phyloP scores from a whole-genome alignment of 768 basidiomycete species.

The Suillus decipiens region DNA sequence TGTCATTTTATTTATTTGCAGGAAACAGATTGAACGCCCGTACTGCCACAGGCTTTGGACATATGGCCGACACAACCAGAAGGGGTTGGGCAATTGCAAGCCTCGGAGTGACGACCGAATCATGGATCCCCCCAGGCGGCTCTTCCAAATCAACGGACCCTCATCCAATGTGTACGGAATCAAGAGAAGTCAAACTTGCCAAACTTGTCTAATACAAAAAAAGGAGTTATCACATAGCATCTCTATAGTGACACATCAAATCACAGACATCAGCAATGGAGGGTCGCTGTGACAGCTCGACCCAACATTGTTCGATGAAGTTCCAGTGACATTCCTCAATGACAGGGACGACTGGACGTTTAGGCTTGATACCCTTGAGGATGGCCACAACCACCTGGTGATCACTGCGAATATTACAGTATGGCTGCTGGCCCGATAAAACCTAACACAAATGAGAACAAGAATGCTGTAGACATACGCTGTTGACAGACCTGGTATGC shows the following conservation, averaged over 20 bases:
- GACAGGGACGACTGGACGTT: constrained; percentile 34
- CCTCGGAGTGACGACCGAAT: not conserved
- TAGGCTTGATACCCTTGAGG: constrained; percentile 2
- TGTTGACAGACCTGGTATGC: constrained; percentile 25
- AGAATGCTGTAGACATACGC: not conserved
- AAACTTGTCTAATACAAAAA: not conserved
- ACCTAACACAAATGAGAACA: constrained; percentile 2
- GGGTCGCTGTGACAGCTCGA: not conserved
- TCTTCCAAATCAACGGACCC: not conserved
- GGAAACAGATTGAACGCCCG: not conserved
- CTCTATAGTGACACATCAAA: not conserved
- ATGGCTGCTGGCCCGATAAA: constrained; percentile 1
- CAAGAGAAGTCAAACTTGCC: not conserved
- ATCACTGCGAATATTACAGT: constrained; percentile 8
- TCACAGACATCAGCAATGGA: not conserved
- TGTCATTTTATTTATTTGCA: not conserved
- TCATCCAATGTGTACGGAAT: not conserved
- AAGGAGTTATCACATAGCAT: not conserved
- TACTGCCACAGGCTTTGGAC: not conserved
- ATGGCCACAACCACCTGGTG: constrained; percentile 17
- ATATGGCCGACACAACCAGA: not conserved
- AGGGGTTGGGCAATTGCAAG: not conserved
- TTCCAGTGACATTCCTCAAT: constrained; percentile 42
- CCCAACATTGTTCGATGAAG: constrained; percentile 43
- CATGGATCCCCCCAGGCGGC: not conserved